A percentile compares a stretch with the other conserved stretches of the same genome.
Conservation (phyloP, 2,329 filamentous ascomycete species). For the Penicillium sp. region DNA sequence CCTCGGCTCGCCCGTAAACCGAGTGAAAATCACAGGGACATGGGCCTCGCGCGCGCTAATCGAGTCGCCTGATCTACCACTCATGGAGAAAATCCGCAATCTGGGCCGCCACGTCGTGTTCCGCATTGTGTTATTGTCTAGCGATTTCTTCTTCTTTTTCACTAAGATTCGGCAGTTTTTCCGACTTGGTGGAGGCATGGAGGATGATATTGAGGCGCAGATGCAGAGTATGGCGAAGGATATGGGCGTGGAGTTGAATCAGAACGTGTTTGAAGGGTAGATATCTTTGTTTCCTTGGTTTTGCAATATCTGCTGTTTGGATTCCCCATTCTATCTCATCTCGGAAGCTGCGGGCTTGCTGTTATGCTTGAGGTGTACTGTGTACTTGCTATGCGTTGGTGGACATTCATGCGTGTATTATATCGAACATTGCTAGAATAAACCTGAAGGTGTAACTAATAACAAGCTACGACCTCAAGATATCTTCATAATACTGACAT, state of each 20-base stretch:
- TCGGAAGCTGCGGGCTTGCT: too few species aligned
- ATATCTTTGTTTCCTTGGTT: neutral
- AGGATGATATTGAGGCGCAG: constrained; percentile 82
- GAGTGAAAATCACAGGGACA: constrained; percentile 85
- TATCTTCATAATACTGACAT: too few species aligned
- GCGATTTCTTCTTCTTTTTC: constrained; percentile 78
- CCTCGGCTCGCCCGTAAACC: constrained; percentile 79
- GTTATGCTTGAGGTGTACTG: too few species aligned
- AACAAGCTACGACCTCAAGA: too few species aligned
- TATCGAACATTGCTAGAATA: too few species aligned
- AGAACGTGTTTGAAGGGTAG: constrained; percentile 79
- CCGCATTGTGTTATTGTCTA: constrained; percentile 64
- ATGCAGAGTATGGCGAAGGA: constrained; percentile 87
- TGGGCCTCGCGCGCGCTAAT: constrained; percentile 85
- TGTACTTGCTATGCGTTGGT: too few species aligned
- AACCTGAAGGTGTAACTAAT: too few species aligned
- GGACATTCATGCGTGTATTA: too few species aligned
- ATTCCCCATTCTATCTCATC: too few species aligned
- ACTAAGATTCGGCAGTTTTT: constrained; percentile 71
- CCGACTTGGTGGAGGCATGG: constrained; percentile 76
- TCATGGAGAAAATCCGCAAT: constrained; percentile 59
- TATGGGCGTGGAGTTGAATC: constrained; percentile 84
- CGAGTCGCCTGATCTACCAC: constrained; percentile 61
- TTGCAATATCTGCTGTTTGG: neutral
- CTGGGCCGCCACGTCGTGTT: constrained; percentile 78